Evolutionary conservation across 2,329 filamentous ascomycete species (phyloP), one percentile per base, ranked within the genome.

Genomic region (Pleurostoma richardsiae): DNA sequence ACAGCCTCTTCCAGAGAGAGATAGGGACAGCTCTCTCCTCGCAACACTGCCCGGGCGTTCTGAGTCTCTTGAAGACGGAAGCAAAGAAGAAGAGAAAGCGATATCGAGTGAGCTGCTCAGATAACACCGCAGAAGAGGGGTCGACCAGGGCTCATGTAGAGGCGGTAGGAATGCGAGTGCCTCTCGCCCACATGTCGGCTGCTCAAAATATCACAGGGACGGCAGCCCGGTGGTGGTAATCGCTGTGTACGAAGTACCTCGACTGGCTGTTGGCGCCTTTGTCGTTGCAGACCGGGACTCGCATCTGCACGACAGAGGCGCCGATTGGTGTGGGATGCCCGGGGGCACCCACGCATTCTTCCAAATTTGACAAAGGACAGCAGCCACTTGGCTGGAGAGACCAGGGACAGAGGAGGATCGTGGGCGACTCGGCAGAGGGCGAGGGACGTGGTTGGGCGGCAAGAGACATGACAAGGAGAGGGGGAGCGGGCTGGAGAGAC

Each of bases 401-500:
- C 42, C 46, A 44, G 42, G 52, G 38, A 44, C n/a, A 27, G 29
- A 28, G 27, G 43, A 29, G 33, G 33, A n/a, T n/a, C 33, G 8
- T 36, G 33, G n/a, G 8, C 8, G 33, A 36, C 33, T 36, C 33
- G 33, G 33, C 33, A 40, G 44, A n/a, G 39, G 39, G 30, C 30
- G 39, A 10, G 30, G 31, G 36, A 31, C 38, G 38, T 52, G 50
- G 50, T 50, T 54, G 48, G 47, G 45, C 41, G 43, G 44, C 44
- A 19, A 36, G 27, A 10, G 29, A 42, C 28, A 36, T 29, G 40
- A 38, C 19, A 27, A 8, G 57, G 63, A 62, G 61, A 59, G 39
- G 41, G n/a, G 33, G 33, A 36, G 8, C n/a, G 8, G n/a, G 33
- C 8, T 8, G 33, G n/a, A n/a, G 33, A n/a, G 33, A 36, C 8